Percentiles rank a stretch among this genome's conserved stretches.
Conservation (phyloP, 495 filamentous ascomycete genomes). For the Hypoxylon subgilvum region DNA sequence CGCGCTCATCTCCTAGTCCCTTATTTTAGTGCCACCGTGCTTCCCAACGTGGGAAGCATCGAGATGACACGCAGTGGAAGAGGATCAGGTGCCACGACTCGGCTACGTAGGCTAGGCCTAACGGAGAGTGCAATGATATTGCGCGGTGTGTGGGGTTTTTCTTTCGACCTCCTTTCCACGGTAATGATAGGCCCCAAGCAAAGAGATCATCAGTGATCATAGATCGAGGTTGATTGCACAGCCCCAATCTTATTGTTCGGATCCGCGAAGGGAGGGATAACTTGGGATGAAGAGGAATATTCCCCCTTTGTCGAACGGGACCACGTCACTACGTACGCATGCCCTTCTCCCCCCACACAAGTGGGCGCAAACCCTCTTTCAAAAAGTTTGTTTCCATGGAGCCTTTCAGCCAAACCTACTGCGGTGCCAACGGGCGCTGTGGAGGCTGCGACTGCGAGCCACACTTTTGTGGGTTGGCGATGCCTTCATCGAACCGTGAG, state of each 20-base stretch:
- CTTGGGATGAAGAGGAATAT: slow-evolving; percentile 25
- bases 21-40: slow-evolving; percentile 20
- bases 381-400: slow-evolving; percentile 6
- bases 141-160: not conserved
- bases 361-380: slow-evolving; percentile 8
- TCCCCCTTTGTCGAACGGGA: slow-evolving; percentile 41
- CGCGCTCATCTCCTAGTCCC: slow-evolving; percentile 18
- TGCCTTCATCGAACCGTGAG: slow-evolving; percentile 33
- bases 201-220: slow-evolving; percentile 17
- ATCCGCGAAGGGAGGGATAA: slow-evolving; percentile 11
- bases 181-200: slow-evolving; percentile 12
- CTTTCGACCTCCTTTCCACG: not conserved
- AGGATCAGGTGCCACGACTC: slow-evolving; percentile 45
- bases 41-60: slow-evolving; percentile 30
- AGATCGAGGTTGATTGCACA: slow-evolving; percentile 35
- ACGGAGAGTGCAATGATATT: not conserved
- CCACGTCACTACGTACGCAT: slow-evolving; percentile 41
- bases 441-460: slow-evolving; percentile 37
- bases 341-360: slow-evolving; percentile 30
- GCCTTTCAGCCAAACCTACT: slow-evolving; percentile 7
- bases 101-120: slow-evolving; percentile 15
- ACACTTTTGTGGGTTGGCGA: slow-evolving; percentile 37
- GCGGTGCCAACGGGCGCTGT: slow-evolving; percentile 26
- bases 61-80: slow-evolving; percentile 46
- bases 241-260: slow-evolving; percentile 28